Conservation (phyloP, 2,329 filamentous ascomycete genomes). For the Fusarium napiforme region DNA sequence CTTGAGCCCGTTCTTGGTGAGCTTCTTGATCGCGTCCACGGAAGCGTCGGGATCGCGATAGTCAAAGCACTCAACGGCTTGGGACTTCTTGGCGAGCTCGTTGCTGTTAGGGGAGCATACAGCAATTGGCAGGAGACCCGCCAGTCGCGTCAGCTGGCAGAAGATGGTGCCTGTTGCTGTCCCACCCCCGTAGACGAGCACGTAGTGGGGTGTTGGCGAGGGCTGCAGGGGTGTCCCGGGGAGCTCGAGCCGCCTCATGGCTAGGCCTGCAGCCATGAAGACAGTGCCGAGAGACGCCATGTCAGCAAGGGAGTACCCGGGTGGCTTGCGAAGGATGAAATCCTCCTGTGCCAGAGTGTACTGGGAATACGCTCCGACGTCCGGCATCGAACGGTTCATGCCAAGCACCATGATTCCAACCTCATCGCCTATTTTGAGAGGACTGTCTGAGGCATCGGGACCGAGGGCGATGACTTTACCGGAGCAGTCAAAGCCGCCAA, state of each 20-base stretch:
- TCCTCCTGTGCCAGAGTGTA: slow-evolving; percentile 4
- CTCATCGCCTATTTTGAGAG: not conserved
- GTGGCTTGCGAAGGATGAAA: slow-evolving; percentile 7
- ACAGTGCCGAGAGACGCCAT: slow-evolving; percentile 8
- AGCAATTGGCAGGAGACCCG: not conserved
- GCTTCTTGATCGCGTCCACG: slow-evolving; percentile 7
- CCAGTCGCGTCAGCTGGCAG: not conserved
- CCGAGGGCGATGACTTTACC: not conserved
- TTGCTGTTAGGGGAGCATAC: slow-evolving; percentile 5
- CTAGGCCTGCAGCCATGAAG: not conserved
- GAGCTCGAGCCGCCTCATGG: not conserved
- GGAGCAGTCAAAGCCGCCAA: not conserved
- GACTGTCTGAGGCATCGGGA: not conserved
- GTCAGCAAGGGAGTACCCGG: slow-evolving; percentile 7
- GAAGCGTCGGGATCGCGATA: slow-evolving; percentile 1
- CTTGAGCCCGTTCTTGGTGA: slow-evolving; percentile 2
- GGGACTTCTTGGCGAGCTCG: slow-evolving; percentile 4
- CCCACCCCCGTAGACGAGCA: slow-evolving; percentile 11
- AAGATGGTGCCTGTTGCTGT: slow-evolving; percentile 13
- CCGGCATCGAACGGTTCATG: not conserved
- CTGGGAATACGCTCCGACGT: slow-evolving; percentile 4
- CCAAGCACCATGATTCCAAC: slow-evolving; percentile 4
- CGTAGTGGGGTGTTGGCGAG: slow-evolving; percentile 8
- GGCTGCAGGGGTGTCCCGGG: not conserved
- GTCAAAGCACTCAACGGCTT: slow-evolving; percentile 3